A percentile compares a stretch with the other conserved stretches of the same genome.
These are phyloP conservation scores for Gnaphalium uliginosum DNA, from an alignment of 129 eudicot genomes.

Conservation along the genomic window DNA sequence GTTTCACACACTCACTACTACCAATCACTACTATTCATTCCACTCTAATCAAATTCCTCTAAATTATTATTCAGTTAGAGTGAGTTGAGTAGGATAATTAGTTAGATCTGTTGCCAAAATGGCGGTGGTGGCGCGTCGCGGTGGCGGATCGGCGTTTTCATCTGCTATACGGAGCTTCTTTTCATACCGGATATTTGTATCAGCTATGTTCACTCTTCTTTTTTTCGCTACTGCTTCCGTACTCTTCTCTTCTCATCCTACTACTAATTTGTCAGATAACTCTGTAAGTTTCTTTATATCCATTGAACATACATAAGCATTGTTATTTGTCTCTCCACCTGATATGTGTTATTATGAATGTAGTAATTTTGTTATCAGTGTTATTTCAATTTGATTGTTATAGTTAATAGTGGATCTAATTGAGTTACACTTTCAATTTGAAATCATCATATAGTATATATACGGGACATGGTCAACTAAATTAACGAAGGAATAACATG, in stretches of 20 bases:
- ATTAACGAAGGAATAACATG: no score
- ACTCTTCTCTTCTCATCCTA: slow-evolving; percentile 61
- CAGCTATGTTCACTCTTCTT: slow-evolving; percentile 78
- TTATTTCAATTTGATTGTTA: no score
- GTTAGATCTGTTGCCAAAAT: slow-evolving; percentile 38
- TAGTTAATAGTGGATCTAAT: background rate
- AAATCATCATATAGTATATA: background rate
- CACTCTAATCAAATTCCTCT: no score
- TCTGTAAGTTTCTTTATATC: slow-evolving; percentile 36
- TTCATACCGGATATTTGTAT: slow-evolving; percentile 82
- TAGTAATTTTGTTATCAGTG: no score
- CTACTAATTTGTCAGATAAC: slow-evolving; percentile 39
- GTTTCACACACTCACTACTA: no score
- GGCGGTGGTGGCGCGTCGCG: slow-evolving; percentile 72
- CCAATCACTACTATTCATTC: no score
- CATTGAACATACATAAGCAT: no score
- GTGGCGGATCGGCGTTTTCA: slow-evolving; percentile 54
- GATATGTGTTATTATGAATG: background rate
- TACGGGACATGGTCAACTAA: background rate
- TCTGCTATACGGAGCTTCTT: slow-evolving; percentile 59
- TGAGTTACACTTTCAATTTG: background rate
- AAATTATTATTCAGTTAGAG: background rate
- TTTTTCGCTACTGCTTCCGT: slow-evolving; percentile 82
- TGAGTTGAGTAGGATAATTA: background rate
- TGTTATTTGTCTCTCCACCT: background rate